Evolutionary conservation across 2,329 filamentous ascomycete species (phyloP).

Genomic region (Xylariales sp.): DNA sequence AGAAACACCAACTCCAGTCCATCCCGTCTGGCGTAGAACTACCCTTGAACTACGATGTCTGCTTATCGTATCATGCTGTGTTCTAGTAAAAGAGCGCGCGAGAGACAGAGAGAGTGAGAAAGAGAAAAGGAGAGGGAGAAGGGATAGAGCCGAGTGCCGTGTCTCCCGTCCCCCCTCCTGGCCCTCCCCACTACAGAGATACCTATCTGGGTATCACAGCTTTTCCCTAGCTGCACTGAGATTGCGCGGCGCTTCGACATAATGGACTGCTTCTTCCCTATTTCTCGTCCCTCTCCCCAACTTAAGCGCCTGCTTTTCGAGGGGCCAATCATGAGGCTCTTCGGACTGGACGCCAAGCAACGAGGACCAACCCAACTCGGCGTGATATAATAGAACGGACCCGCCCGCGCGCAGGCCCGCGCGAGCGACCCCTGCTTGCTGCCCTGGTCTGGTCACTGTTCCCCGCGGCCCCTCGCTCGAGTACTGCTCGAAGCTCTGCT

Average conservation of each 20-base stretch:
- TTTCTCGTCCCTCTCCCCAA: constrained; percentile 16
- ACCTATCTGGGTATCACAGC: not conserved
- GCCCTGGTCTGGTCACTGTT: constrained; percentile 3
- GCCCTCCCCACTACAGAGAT: not conserved
- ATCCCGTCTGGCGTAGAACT: too few relatives aligned
- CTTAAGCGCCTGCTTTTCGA: constrained; percentile 45
- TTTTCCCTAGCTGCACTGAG: constrained; percentile 8
- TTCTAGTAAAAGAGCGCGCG: too few relatives aligned
- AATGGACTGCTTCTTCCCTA: constrained; percentile 36
- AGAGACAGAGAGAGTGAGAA: too few relatives aligned
- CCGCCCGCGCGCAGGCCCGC: constrained; percentile 26
- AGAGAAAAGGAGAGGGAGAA: not conserved
- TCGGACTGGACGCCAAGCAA: constrained; percentile 41
- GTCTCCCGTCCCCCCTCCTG: constrained; percentile 4
- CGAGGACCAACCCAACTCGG: constrained; percentile 41
- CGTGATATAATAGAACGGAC: constrained; percentile 29
- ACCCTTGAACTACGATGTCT: too few relatives aligned
- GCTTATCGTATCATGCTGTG: too few relatives aligned
- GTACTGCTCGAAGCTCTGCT: too few relatives aligned
- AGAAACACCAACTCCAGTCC: too few relatives aligned
- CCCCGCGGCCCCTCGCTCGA: too few relatives aligned
- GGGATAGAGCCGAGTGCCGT: constrained; percentile 16
- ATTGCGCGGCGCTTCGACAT: constrained; percentile 47
- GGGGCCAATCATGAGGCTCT: constrained; percentile 43
- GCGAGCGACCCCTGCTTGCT: constrained; percentile 24